A percentile compares a stretch with the other conserved stretches of the same genome.
Evolutionary conservation across 208 protist species (phyloP).

Genomic region (Leptomonas seymouri): DNA sequence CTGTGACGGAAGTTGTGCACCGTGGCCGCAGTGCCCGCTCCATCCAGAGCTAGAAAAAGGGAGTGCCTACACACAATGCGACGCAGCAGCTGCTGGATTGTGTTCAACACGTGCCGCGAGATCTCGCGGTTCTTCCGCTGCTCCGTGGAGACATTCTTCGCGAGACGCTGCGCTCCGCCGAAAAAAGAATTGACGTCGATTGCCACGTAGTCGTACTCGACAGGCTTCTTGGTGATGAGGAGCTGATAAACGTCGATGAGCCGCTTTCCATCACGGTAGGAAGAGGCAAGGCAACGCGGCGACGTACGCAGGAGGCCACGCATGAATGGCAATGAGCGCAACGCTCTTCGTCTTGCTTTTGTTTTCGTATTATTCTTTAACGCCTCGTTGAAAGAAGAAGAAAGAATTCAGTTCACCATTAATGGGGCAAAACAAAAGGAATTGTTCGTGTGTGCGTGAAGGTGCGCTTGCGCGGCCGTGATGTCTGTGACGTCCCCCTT

Average conservation of each 20-base stretch:
- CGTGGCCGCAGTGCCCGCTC: constrained; percentile 65
- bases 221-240: constrained; percentile 81
- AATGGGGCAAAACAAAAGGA: too few relatives aligned
- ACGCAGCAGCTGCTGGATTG: constrained; percentile 71
- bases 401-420: too few relatives aligned
- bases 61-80: constrained; percentile 54
- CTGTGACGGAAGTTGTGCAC: constrained; percentile 42
- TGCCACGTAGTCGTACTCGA: constrained; percentile 83
- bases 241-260: constrained; percentile 62
- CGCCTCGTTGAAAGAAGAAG: not conserved
- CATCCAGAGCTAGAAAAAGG: constrained; percentile 75
- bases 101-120: constrained; percentile 58
- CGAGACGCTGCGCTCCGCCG: constrained; percentile 60
- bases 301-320: constrained; percentile 9
- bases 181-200: constrained; percentile 73
- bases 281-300: constrained; percentile 11
- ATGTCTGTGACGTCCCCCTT: too few relatives aligned
- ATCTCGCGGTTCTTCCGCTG: constrained; percentile 67
- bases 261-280: constrained; percentile 29
- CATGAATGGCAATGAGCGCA: constrained; percentile 11
- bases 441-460: too few relatives aligned
- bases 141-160: constrained; percentile 63
- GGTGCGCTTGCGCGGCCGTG: too few relatives aligned
- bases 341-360: too few relatives aligned
- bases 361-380: too few relatives aligned